Conservation (phyloP, 305 asterid genomes). For the Coffea humblotiana region DNA sequence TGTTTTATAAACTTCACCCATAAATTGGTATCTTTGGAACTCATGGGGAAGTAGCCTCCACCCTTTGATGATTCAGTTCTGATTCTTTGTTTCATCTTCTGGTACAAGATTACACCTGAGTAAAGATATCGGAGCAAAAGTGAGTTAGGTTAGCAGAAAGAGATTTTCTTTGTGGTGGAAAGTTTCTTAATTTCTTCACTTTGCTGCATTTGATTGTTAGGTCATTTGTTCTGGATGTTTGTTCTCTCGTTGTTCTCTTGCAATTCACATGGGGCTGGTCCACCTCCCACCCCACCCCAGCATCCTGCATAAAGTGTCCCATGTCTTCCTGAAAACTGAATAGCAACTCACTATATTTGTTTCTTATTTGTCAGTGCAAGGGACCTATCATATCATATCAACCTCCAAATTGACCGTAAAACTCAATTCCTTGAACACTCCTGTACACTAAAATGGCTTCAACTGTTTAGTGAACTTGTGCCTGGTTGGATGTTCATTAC, state of each 20-base stretch:
- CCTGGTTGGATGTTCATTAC: not conserved
- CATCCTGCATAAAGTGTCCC: not conserved
- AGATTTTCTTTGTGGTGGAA: not conserved
- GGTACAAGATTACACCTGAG: not conserved
- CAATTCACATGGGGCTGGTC: not conserved
- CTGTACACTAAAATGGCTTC: not conserved
- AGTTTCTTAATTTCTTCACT: no score
- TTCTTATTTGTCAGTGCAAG: not conserved
- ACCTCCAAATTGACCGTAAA: not conserved
- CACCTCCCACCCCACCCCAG: not conserved
- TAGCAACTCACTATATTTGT: no score
- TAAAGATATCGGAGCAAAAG: not conserved
- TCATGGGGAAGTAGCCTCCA: not conserved
- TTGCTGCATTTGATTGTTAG: not conserved
- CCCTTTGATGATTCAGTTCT: not conserved
- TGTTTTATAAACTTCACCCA: not conserved
- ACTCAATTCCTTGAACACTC: not conserved
- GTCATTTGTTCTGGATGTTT: not conserved
- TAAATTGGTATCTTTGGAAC: not conserved
- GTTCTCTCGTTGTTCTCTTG: not conserved
- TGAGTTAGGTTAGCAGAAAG: not conserved
- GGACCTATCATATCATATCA: not conserved
- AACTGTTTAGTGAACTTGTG: not conserved
- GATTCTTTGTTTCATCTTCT: not conserved
- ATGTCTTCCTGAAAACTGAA: not conserved